Evolutionary conservation across 1,284 basidiomycete genomes (phyloP).

Genomic region (Salmacisia buchloeana): DNA sequence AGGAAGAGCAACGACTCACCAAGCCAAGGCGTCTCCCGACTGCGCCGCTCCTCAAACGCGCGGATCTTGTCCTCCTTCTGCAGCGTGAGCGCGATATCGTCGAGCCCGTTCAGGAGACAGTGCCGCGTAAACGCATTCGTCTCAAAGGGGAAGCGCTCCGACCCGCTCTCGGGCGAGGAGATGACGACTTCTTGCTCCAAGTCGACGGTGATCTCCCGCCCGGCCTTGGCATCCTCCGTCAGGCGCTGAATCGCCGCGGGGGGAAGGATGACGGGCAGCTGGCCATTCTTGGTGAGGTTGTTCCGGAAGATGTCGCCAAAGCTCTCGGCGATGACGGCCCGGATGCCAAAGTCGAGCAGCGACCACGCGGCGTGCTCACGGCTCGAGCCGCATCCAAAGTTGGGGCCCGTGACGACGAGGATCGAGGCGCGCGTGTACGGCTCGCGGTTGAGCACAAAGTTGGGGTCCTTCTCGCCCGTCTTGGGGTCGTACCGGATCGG

Average conservation of each 20-base stretch:
- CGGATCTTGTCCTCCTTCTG: constrained; percentile 35
- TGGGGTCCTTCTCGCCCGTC: constrained; percentile 33
- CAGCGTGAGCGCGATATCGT: constrained; percentile 37
- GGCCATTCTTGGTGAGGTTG: constrained; percentile 47
- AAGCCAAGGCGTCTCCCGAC: constrained; percentile 39
- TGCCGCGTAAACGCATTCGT: constrained; percentile 38
- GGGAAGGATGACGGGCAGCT: constrained; percentile 33
- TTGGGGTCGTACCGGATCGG: constrained; percentile 43
- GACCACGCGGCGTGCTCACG: constrained; percentile 48
- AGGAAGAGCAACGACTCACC: constrained; percentile 8
- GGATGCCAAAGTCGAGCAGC: constrained; percentile 47
- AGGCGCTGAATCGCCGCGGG: constrained; percentile 33
- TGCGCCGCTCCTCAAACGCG: constrained; percentile 31
- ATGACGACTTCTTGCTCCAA: constrained; percentile 37
- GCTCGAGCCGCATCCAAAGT: constrained; percentile 47
- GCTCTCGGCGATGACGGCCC: constrained; percentile 39
- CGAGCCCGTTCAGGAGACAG: constrained; percentile 44
- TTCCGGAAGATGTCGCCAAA: constrained; percentile 47
- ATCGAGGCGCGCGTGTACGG: constrained; percentile 41
- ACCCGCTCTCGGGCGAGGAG: too few relatives aligned
- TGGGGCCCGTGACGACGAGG: constrained; percentile 40
- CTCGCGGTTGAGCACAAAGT: constrained; percentile 42
- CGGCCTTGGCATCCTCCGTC: constrained; percentile 36
- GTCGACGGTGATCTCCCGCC: constrained; percentile 40
- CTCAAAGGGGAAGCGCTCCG: too few relatives aligned